Base-by-base conservation (phyloP, 257 asterid species). In the Solanum sejunctum region DNA sequence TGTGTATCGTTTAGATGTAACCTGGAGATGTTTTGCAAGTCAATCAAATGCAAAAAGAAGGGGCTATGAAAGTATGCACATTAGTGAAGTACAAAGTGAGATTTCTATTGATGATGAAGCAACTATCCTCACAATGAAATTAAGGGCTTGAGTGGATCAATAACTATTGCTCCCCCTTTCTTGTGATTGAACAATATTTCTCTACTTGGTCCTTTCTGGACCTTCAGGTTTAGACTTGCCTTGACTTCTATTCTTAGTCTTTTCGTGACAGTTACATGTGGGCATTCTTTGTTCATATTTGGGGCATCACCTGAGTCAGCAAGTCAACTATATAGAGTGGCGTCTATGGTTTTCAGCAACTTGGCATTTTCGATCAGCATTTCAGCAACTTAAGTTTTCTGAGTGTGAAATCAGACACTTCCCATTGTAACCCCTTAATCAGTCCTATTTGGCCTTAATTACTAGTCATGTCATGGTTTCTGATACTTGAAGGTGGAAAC, bases 1-100 rank as follows among this genome's bases (percentile, higher is more conserved):
- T 70, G 85, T 93, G 95, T 94, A 96, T 85, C 89, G 88, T 90
- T 91, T 93, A 57, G 99, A 94, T 57, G 99, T 96, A 64, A 96
- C 99, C 99, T 96, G 85, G 81, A 81, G 77, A 72, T 78, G 90
- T 84, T 84, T 86, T 57, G 85, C 17, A 81, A 81, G 70, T 20
- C 81, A 56, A 56, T 75, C 47, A 41, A 75, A 47, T 8, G n/a
- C n/a, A 72, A 13, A 56, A 36, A 41, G 26, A 49, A 23, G 28
- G 23, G 81, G 78, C 56, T 12, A 43, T 56, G 61, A 7, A n/a
- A n/a, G 32, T 36, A 54, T 8, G 71, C 80, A 72, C 61, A 80
- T 84, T 73, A 71, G 57, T 43, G 56, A 45, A 72, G 36, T 11
- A 72, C 20, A 72, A 72, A 45, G 12, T 72, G 80, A 72, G 57